Evolutionary conservation across 768 basidiomycete genomes (phyloP).

Genomic region (Paxillus rubicundulus): DNA sequence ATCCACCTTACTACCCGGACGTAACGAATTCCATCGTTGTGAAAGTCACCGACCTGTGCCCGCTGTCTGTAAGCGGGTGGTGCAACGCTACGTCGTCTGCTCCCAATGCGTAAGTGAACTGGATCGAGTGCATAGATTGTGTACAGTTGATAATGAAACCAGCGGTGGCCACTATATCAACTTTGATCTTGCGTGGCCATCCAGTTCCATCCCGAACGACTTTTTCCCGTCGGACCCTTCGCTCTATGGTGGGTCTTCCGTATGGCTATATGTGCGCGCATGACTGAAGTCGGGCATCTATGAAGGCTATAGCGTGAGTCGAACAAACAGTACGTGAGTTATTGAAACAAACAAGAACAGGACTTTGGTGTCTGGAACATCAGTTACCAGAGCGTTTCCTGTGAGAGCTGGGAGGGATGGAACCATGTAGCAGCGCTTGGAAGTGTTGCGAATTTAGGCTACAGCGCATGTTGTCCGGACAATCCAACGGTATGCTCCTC

Average conservation of each 20-base stretch:
- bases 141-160: conserved; percentile 3
- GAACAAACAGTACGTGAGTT: not conserved
- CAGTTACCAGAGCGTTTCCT: conserved; percentile 64
- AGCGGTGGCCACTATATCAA: conserved; percentile 73
- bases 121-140: not conserved
- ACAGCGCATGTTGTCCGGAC: conserved; percentile 69
- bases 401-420: conserved; percentile 65
- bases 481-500: conserved; percentile 52
- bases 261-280: not conserved
- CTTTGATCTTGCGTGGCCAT: conserved; percentile 82
- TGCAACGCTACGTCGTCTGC: conserved; percentile 63
- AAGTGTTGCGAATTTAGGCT: conserved; percentile 55
- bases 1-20: conserved; percentile 69
- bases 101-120: conserved; percentile 57
- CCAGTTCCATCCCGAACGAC: conserved; percentile 59
- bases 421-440: conserved; percentile 62
- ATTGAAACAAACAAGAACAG: conserved; percentile 30
- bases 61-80: conserved; percentile 59
- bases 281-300: conserved; percentile 33
- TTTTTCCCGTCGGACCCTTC: conserved; percentile 75
- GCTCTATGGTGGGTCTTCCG: conserved; percentile 51
- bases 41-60: conserved; percentile 82
- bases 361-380: conserved; percentile 90
- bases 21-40: conserved; percentile 60
- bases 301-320: conserved; percentile 40